Conservation (phyloP, 1,284 basidiomycete genomes). For the Melampsora americana region DNA sequence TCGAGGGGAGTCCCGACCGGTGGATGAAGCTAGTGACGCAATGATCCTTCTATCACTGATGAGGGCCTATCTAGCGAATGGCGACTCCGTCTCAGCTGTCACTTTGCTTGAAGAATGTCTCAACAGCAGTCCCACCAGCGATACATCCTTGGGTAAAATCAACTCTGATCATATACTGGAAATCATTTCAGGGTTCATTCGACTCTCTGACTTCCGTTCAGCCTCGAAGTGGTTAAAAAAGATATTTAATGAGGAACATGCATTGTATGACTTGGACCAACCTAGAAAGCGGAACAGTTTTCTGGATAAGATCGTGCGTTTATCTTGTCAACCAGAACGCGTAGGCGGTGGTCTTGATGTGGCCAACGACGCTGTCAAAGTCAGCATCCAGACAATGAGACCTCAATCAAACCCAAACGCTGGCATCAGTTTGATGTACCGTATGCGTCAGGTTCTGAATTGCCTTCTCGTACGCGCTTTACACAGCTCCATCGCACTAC, state of each 20-base stretch:
- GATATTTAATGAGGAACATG: constrained; percentile 38
- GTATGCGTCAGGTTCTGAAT: constrained; percentile 33
- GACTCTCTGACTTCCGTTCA: constrained; percentile 26
- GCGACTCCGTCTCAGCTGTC: constrained; percentile 36
- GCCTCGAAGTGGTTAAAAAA: constrained; percentile 41
- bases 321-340: constrained; percentile 24
- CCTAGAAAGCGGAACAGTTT: constrained; percentile 24
- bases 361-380: constrained; percentile 32
- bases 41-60: constrained; percentile 26
- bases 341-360: constrained; percentile 27
- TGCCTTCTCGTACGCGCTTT: constrained; percentile 25
- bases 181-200: constrained; percentile 37
- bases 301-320: constrained; percentile 31
- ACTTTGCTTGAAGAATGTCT: constrained; percentile 35
- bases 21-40: constrained; percentile 25
- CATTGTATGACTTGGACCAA: constrained; percentile 33
- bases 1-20: constrained; percentile 9
- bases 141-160: constrained; percentile 2
- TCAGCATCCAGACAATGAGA: constrained; percentile 36
- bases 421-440: constrained; percentile 23
- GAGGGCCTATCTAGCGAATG: constrained; percentile 26
- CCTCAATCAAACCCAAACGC: constrained; percentile 24
- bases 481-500: constrained; percentile 17
- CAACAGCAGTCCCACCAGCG: not conserved
- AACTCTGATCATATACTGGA: constrained; percentile 36